Conservation (phyloP, 2,329 filamentous ascomycete species). For the Ophiostoma sp. region DNA sequence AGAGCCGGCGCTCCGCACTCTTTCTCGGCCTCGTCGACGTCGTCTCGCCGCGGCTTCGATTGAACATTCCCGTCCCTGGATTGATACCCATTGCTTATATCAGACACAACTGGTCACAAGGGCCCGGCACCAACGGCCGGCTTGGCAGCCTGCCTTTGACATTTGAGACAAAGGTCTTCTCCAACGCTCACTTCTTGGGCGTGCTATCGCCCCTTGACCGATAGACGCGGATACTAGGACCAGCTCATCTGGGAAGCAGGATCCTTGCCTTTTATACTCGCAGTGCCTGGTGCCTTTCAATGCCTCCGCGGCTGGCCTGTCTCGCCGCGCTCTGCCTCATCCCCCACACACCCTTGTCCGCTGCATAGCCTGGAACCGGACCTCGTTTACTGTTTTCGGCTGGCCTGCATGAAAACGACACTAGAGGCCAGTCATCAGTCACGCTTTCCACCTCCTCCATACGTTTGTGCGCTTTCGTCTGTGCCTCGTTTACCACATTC, state of each 20-base stretch:
- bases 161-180: too few species aligned
- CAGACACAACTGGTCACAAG: too few species aligned
- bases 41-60: not conserved
- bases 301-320: too few species aligned
- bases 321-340: not conserved
- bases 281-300: too few species aligned
- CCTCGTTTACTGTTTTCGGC: not conserved
- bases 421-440: not conserved
- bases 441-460: not conserved
- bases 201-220: too few species aligned
- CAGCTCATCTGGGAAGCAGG: too few species aligned
- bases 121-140: not conserved
- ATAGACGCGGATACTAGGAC: too few species aligned
- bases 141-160: not conserved
- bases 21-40: not conserved
- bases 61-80: not conserved
- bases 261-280: too few species aligned
- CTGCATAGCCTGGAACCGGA: not conserved
- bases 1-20: not conserved
- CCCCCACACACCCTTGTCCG: not conserved
- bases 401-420: not conserved
- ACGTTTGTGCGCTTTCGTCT: not conserved
- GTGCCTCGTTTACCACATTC: constrained; percentile 1
- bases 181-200: too few species aligned
- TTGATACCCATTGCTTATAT: too few species aligned